These are phyloP conservation scores for Penicillium flavigenum DNA, from an alignment of 495 filamentous ascomycete genomes.

Conservation along the genomic window DNA sequence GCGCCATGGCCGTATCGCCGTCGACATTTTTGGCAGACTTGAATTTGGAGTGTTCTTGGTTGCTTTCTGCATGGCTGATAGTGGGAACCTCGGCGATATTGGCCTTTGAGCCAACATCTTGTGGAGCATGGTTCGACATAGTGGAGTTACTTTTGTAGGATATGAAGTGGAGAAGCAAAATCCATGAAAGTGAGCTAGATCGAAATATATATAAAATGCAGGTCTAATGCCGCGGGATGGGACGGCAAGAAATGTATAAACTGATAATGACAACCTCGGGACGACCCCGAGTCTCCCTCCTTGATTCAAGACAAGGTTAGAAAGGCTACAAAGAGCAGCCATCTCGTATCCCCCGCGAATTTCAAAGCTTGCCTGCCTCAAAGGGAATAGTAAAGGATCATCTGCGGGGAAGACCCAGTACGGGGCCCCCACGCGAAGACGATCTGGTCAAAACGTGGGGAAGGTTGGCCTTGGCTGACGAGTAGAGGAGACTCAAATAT, in stretches of 20 bases:
- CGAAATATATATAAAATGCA: neutral
- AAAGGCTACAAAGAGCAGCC: neutral
- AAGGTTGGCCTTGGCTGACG: constrained; percentile 23
- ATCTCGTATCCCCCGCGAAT: constrained; percentile 13
- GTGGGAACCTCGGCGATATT: constrained; percentile 26
- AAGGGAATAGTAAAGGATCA: neutral
- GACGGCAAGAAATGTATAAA: neutral
- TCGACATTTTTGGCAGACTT: constrained; percentile 33
- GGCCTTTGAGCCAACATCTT: constrained; percentile 25
- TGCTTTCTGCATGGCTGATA: constrained; percentile 30
- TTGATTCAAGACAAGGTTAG: neutral
- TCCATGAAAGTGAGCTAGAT: neutral
- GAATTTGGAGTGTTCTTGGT: constrained; percentile 26
- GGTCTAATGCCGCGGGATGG: too few relatives aligned
- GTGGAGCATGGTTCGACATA: constrained; percentile 17
- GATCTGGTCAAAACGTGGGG: constrained; percentile 6
- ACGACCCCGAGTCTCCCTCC: neutral
- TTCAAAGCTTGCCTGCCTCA: constrained; percentile 7
- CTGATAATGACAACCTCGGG: neutral
- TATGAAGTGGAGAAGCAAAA: neutral
- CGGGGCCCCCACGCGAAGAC: constrained; percentile 9
- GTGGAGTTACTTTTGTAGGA: neutral
- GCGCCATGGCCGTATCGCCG: constrained; percentile 46
- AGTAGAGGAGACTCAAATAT: neutral
- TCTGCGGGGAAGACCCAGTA: constrained; percentile 25